These are phyloP conservation scores for Claviceps sp. DNA, from an alignment of 2,329 filamentous ascomycete species.

Conservation along the genomic window DNA sequence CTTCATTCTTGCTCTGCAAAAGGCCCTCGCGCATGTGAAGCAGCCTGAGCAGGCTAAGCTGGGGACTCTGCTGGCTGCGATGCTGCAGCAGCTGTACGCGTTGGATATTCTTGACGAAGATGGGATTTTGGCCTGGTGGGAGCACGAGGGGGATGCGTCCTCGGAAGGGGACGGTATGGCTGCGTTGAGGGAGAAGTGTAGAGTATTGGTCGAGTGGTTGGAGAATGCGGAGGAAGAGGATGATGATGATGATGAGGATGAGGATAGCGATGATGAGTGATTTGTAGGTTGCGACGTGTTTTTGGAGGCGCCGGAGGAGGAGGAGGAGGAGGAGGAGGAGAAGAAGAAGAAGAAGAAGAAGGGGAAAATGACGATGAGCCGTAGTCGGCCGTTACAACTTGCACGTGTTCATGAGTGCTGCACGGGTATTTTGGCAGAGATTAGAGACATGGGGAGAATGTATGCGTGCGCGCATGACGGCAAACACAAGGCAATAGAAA, in stretches of 20 bases:
- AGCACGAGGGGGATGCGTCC: slow-evolving; percentile 46
- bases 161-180: slow-evolving; percentile 52
- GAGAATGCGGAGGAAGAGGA: slow-evolving; percentile 65
- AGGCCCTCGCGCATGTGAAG: slow-evolving; percentile 55
- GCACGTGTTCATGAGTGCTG: no score
- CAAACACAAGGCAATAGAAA: no score
- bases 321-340: not conserved
- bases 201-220: slow-evolving; percentile 71
- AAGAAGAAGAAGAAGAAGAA: not conserved
- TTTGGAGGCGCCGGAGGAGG: not conserved
- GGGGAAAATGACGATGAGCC: no score
- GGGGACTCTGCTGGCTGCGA: slow-evolving; percentile 57
- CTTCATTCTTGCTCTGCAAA: slow-evolving; percentile 70
- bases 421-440: no score
- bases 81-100: slow-evolving; percentile 75
- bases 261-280: not conserved
- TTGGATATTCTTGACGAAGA: slow-evolving; percentile 81
- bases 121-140: slow-evolving; percentile 81
- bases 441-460: no score
- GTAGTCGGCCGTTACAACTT: no score
- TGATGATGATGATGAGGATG: slow-evolving; percentile 48
- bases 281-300: not conserved
- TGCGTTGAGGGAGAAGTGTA: slow-evolving; percentile 58
- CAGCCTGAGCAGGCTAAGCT: slow-evolving; percentile 37
- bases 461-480: no score